Evolutionary conservation across 768 basidiomycete species (phyloP).

Genomic region (Psilocybe cubensis): DNA sequence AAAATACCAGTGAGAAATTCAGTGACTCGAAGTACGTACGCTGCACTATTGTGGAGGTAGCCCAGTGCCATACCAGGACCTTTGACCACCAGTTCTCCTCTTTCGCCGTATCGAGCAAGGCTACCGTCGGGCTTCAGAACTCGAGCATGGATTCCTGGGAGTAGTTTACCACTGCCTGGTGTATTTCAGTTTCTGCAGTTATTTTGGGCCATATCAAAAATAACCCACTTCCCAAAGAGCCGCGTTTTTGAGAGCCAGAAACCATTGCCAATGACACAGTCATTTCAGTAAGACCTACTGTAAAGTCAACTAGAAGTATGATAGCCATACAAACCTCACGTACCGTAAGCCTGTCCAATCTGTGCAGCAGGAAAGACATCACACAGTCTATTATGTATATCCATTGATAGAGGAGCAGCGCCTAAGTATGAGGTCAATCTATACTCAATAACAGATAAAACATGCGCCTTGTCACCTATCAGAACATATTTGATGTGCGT

Average conservation of each 20-base stretch:
- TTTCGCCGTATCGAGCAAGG: slow-evolving; percentile 43
- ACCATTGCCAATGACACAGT: slow-evolving; percentile 52
- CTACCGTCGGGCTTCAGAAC: slow-evolving; percentile 52
- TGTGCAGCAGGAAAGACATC: slow-evolving; percentile 50
- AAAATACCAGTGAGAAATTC: slow-evolving; percentile 16
- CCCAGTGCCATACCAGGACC: slow-evolving; percentile 45
- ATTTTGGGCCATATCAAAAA: slow-evolving; percentile 12
- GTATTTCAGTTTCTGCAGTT: slow-evolving; percentile 12
- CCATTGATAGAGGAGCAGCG: slow-evolving; percentile 60
- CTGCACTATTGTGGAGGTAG: slow-evolving; percentile 50
- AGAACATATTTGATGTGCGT: slow-evolving; percentile 41
- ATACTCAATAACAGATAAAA: not conserved
- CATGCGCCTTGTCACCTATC: slow-evolving; percentile 40
- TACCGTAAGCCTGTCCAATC: slow-evolving; percentile 69
- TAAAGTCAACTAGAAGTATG: not conserved
- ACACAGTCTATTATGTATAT: slow-evolving; percentile 49
- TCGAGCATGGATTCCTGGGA: slow-evolving; percentile 47
- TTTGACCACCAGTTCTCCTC: slow-evolving; percentile 51
- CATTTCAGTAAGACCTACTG: slow-evolving; percentile 36
- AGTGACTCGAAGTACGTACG: slow-evolving; percentile 42
- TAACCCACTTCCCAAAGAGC: slow-evolving; percentile 39
- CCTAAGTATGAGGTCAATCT: slow-evolving; percentile 40
- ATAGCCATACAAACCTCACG: not conserved
- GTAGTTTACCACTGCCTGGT: slow-evolving; percentile 43
- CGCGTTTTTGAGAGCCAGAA: slow-evolving; percentile 40